Base-by-base conservation (phyloP, 768 basidiomycete species). In the Leccinum arenicola region DNA sequence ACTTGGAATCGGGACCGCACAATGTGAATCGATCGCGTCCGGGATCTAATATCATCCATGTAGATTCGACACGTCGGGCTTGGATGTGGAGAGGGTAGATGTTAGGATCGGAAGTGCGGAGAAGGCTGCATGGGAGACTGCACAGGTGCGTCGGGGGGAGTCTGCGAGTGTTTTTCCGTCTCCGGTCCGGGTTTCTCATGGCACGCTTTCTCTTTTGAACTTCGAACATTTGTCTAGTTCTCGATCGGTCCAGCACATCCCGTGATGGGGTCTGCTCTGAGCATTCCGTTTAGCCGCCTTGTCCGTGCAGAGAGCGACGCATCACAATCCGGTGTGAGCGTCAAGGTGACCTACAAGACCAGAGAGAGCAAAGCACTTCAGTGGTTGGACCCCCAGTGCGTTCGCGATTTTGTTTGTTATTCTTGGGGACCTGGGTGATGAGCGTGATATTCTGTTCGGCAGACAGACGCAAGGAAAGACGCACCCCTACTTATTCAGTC, bases 401-500 rank as follows among this genome's bases (percentile, higher is more conserved):
- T 72, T 60, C 9, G 0, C 9, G 0, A 1, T 31, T 31, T 27
- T 19, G 17, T 43, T 31, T 11, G 49, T 12, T 52, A 10, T 25
- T 25, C 21, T n/a, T 10, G n/a, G 19, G 38, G 17, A 17, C 38
- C 45, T 38, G 50, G 50, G 8, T 15, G 17, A 43, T 56, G 27
- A 58, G 4, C 3, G 19, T 23, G 7, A 8, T 4, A 25, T 15
- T 29, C 5, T 10, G 8, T 19, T 51, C 19, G 31, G 17, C 19
- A 91, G 89, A 60, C 91, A 95, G 74, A 96, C 94, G 0, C 90
- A 92, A 62, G 92, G 92, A n/a, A 93, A 92, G 66, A 76, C 74
- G 25, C 87, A 90, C 71, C 88, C 92, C 0, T 96, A 88, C 74
- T 75, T 96, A n/a, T 98, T 95, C 78, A 93, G 91, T 62, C 95